phyloP scores from a whole-genome alignment of 768 basidiomycete species.

The Phallus indusiatus region DNA sequence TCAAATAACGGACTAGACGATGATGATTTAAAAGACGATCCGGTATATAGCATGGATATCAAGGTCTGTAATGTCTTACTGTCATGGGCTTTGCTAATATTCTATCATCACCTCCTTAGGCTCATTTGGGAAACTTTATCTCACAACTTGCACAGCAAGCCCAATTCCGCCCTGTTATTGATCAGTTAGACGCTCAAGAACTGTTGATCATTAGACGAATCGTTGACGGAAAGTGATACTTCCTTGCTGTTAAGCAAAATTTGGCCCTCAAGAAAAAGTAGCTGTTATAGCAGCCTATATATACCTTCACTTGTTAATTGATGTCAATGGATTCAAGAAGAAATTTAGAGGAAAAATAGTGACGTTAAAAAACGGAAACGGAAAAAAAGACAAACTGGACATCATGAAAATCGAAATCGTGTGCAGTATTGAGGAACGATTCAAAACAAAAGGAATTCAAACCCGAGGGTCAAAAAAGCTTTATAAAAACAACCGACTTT shows the following conservation, averaged over 20 bases:
- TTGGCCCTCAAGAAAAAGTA: neutral
- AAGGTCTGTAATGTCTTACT: constrained; percentile 28
- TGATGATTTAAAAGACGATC: constrained; percentile 82
- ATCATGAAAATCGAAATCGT: too few species aligned
- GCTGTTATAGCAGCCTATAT: neutral
- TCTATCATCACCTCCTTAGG: constrained; percentile 28
- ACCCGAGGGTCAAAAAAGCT: too few species aligned
- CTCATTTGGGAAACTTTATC: constrained; percentile 62
- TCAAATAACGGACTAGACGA: constrained; percentile 64
- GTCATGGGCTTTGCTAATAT: neutral
- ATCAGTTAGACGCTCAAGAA: constrained; percentile 64
- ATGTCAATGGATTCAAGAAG: neutral
- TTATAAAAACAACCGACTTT: too few species aligned
- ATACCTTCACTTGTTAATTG: neutral
- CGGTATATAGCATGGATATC: constrained; percentile 82
- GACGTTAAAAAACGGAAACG: too few species aligned
- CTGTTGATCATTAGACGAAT: constrained; percentile 43
- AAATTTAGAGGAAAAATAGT: too few species aligned
- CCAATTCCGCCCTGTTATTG: constrained; percentile 53
- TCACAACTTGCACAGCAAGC: constrained; percentile 58
- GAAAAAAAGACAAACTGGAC: too few species aligned
- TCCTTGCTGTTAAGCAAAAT: neutral
- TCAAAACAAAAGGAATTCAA: too few species aligned
- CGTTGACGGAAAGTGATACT: neutral
- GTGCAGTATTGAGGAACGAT: too few species aligned